phyloP scores from a whole-genome alignment of 495 filamentous ascomycete species.

The Lepraria neglecta region DNA sequence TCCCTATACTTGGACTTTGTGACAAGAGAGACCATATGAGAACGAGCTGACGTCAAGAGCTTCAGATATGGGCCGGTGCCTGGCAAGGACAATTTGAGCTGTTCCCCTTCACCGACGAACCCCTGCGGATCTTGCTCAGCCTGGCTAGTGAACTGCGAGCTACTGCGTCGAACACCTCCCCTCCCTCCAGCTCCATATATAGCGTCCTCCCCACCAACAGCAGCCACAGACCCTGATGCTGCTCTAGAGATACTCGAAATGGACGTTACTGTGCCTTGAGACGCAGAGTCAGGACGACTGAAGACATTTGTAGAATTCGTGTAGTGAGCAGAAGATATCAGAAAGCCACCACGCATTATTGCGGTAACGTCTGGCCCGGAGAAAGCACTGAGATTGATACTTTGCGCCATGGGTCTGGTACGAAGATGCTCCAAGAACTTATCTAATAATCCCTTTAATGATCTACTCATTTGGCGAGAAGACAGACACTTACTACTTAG shows the following conservation, averaged over 20 bases:
- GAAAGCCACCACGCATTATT: slow-evolving; percentile 65
- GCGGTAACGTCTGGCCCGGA: slow-evolving; percentile 46
- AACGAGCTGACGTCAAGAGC: slow-evolving; percentile 58
- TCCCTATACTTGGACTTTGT: slow-evolving; percentile 59
- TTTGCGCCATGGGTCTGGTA: slow-evolving; percentile 47
- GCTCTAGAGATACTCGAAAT: slow-evolving; percentile 49
- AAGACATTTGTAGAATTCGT: slow-evolving; percentile 43
- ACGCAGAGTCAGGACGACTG: slow-evolving; percentile 47
- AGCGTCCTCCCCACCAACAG: slow-evolving; percentile 54
- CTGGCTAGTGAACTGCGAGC: slow-evolving; percentile 25
- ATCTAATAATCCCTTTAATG: slow-evolving; percentile 29
- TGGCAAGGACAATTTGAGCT: slow-evolving; percentile 55
- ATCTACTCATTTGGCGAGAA: background rate
- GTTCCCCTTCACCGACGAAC: slow-evolving; percentile 22
- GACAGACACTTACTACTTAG: slow-evolving; percentile 40
- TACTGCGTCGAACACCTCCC: slow-evolving; percentile 24
- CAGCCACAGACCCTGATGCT: slow-evolving; percentile 57
- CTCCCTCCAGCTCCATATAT: slow-evolving; percentile 49
- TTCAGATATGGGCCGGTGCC: slow-evolving; percentile 67
- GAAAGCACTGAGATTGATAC: slow-evolving; percentile 45
- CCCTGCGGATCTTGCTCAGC: slow-evolving; percentile 14
- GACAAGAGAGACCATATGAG: slow-evolving; percentile 60
- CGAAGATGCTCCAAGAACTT: slow-evolving; percentile 52
- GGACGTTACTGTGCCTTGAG: slow-evolving; percentile 41
- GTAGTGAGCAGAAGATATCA: slow-evolving; percentile 50